phyloP scores from a whole-genome alignment of 1,284 basidiomycete genomes.

The Ganoderma sinense region DNA sequence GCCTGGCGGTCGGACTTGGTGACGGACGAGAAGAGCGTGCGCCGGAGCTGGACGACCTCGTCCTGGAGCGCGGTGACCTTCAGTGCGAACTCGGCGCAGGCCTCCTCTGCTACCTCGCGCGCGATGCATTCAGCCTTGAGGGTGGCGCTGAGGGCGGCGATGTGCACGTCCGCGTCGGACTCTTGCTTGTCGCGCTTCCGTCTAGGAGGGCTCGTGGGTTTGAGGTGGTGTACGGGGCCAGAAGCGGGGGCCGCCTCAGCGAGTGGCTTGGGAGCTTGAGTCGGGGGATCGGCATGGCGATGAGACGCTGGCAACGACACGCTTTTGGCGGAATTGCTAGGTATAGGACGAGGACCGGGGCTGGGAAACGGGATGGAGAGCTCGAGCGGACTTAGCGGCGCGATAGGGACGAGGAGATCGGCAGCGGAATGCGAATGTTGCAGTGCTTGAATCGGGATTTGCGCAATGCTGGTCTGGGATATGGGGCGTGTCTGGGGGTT shows the following conservation, averaged over 20 bases:
- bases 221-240: slow-evolving; percentile 1
- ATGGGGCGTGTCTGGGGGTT: slow-evolving; percentile 30
- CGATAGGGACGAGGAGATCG: slow-evolving; percentile 21
- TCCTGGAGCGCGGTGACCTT: slow-evolving; percentile 30
- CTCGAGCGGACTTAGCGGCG: slow-evolving; percentile 7
- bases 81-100: slow-evolving; percentile 18
- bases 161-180: slow-evolving; percentile 14
- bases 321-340: background rate
- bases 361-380: background rate
- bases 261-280: background rate
- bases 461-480: slow-evolving; percentile 33
- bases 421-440: slow-evolving; percentile 10
- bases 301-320: background rate
- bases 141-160: slow-evolving; percentile 16
- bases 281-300: background rate
- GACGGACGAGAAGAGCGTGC: slow-evolving; percentile 3
- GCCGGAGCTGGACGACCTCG: slow-evolving; percentile 40
- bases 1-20: background rate
- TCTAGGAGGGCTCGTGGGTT: slow-evolving; percentile 22
- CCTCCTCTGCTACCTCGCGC: slow-evolving; percentile 20
- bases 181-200: background rate
- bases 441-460: background rate
- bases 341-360: background rate
- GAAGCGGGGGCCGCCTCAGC: background rate
- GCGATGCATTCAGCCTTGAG: slow-evolving; percentile 32